phyloP scores from a whole-genome alignment of 441 rosid species.

The Theobroma grandiflorum region DNA sequence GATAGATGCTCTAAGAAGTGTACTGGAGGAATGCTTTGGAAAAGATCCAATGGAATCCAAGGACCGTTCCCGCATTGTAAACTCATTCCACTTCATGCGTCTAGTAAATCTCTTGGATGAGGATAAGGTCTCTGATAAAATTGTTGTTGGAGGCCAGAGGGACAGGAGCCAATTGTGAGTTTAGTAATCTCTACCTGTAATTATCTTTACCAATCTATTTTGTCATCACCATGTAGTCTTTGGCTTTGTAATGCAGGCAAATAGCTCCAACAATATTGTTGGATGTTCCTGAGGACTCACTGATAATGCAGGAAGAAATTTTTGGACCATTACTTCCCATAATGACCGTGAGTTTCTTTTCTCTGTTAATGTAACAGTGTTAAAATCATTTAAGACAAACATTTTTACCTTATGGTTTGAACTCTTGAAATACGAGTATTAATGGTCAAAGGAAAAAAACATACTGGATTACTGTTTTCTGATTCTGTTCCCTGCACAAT shows the following conservation, averaged over 20 bases:
- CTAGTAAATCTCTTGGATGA: conserved; percentile 48
- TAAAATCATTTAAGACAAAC: neutral
- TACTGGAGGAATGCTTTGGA: conserved; percentile 46
- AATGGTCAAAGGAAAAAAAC: neutral
- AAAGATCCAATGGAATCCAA: conserved; percentile 45
- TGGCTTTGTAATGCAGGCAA: conserved; percentile 41
- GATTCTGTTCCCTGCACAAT: neutral
- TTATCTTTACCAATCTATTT: neutral
- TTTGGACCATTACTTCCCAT: conserved; percentile 78
- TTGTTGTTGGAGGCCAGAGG: conserved; percentile 52
- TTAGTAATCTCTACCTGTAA: neutral
- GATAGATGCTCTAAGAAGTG: conserved; percentile 43
- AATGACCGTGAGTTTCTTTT: conserved; percentile 45
- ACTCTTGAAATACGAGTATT: neutral
- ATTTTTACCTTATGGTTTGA: neutral
- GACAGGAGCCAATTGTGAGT: conserved; percentile 47
- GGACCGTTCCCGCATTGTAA: conserved; percentile 48
- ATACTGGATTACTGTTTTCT: neutral
- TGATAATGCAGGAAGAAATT: conserved; percentile 70
- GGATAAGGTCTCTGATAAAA: conserved; percentile 38
- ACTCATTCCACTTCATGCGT: conserved; percentile 49
- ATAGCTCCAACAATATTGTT: conserved; percentile 62
- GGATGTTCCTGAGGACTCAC: conserved; percentile 63
- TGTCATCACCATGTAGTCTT: neutral
- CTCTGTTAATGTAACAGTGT: neutral